Conservation (phyloP, 805 yeast species). For the Wickerhamomyces bisporus region DNA sequence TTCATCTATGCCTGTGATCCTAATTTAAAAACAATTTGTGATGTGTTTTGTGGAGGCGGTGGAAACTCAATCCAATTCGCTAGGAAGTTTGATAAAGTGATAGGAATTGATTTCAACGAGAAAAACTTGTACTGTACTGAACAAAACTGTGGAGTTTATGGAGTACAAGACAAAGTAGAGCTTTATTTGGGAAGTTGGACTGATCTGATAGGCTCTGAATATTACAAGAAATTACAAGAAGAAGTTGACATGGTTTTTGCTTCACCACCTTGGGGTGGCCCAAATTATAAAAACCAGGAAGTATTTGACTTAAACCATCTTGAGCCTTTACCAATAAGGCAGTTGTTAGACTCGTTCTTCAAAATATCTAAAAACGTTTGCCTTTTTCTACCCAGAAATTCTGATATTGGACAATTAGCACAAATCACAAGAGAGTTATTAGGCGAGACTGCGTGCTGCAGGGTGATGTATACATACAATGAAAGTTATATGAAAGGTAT, state of each 20-base stretch:
- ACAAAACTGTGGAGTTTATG: conserved; percentile 64
- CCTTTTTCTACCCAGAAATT: conserved; percentile 60
- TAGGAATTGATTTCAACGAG: conserved; percentile 58
- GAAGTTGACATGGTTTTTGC: conserved; percentile 53
- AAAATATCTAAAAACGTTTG: conserved; percentile 44
- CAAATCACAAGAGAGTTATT: conserved; percentile 39
- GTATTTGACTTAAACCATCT: conserved; percentile 42
- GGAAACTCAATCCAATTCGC: conserved; percentile 82
- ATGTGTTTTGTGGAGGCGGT: conserved; percentile 84
- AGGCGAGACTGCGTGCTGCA: conserved; percentile 39
- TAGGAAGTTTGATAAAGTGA: conserved; percentile 44
- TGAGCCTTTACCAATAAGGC: conserved; percentile 44
- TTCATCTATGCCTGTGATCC: conserved; percentile 49
- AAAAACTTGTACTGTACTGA: conserved; percentile 60
- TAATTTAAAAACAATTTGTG: conserved; percentile 43
- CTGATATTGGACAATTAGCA: conserved; percentile 47
- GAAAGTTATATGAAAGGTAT: conserved; percentile 48
- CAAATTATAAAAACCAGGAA: conserved; percentile 40
- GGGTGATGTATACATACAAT: conserved; percentile 39
- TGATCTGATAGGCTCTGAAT: conserved; percentile 16
- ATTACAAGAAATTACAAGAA: conserved; percentile 2
- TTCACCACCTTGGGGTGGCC: conserved; percentile 94
- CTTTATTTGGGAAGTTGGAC: conserved; percentile 44
- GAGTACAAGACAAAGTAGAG: conserved; percentile 46
- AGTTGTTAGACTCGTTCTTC: conserved; percentile 38